Evolutionary conservation across 2,329 filamentous ascomycete species (phyloP).

Genomic region (Aureobasidium pullulans): DNA sequence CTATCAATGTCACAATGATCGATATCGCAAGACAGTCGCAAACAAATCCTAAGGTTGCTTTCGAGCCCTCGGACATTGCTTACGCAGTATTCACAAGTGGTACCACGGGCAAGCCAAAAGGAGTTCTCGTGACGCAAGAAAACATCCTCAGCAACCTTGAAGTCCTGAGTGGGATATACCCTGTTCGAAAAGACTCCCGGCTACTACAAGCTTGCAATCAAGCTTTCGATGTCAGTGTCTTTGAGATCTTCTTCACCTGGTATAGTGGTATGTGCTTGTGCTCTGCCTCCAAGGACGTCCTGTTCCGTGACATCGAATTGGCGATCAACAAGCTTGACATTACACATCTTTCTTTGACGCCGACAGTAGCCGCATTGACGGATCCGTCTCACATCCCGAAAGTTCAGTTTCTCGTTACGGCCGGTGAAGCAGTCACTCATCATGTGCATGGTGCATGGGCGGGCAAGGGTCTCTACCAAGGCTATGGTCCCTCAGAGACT

Average conservation of each 20-base stretch:
- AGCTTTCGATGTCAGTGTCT: conserved; percentile 80
- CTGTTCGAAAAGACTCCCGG: conserved; percentile 45
- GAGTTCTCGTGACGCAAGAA: conserved; percentile 66
- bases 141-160: conserved; percentile 73
- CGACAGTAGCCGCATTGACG: conserved; percentile 74
- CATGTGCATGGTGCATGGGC: conserved; percentile 65
- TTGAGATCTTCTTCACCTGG: conserved; percentile 86
- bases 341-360: conserved; percentile 79
- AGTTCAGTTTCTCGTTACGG: conserved; percentile 70
- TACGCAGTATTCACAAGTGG: conserved; percentile 82
- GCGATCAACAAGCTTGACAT: conserved; percentile 56
- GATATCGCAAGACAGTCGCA: conserved; percentile 27
- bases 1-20: conserved; percentile 26
- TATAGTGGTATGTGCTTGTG: conserved; percentile 70
- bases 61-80: conserved; percentile 49
- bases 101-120: conserved; percentile 73
- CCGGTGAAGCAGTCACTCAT: conserved; percentile 71
- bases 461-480: conserved; percentile 62
- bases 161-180: conserved; percentile 59
- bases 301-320: conserved; percentile 65
- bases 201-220: conserved; percentile 78
- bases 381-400: conserved; percentile 59
- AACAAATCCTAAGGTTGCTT: conserved; percentile 32
- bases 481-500: conserved; percentile 77
- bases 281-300: conserved; percentile 62